phyloP scores from a whole-genome alignment of 306 rosid genomes.

The Cicer judaicum region DNA sequence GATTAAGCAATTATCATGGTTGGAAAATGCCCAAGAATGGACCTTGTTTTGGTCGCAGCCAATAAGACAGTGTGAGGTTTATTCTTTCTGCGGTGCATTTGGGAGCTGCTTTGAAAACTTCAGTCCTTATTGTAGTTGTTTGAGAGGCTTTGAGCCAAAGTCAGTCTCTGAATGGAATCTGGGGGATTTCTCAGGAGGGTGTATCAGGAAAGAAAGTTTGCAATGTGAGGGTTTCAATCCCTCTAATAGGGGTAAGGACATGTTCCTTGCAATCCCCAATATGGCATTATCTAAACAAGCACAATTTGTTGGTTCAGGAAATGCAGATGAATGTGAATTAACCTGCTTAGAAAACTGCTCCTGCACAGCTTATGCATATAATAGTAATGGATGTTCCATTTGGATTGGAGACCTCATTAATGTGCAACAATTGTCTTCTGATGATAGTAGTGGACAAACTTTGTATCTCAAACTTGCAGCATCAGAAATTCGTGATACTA shows the following conservation, averaged over 20 bases:
- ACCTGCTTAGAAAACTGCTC: constrained; percentile 53
- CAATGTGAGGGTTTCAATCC: constrained; percentile 38
- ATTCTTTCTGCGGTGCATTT: constrained; percentile 56
- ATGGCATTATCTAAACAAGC: constrained; percentile 33
- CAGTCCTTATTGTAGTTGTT: constrained; percentile 51
- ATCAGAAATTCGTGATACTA: constrained; percentile 48
- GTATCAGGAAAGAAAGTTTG: constrained; percentile 52
- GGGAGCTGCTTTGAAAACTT: constrained; percentile 53
- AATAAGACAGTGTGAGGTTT: constrained; percentile 51
- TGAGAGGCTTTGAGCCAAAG: constrained; percentile 54
- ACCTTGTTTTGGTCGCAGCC: constrained; percentile 59
- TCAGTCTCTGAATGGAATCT: constrained; percentile 47
- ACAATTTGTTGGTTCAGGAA: constrained; percentile 24
- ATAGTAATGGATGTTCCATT: constrained; percentile 49
- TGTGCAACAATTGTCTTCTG: constrained; percentile 47
- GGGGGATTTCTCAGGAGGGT: constrained; percentile 56
- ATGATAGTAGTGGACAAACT: constrained; percentile 45
- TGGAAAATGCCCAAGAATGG: constrained; percentile 46
- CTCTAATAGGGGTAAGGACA: background rate
- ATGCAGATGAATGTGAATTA: constrained; percentile 46
- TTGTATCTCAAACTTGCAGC: constrained; percentile 58
- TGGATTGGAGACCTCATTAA: constrained; percentile 49
- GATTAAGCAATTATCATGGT: constrained; percentile 47
- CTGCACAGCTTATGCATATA: constrained; percentile 51
- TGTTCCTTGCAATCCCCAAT: constrained; percentile 38